phyloP scores from a whole-genome alignment of 805 yeast genomes.

The Myxozyma neglecta region DNA sequence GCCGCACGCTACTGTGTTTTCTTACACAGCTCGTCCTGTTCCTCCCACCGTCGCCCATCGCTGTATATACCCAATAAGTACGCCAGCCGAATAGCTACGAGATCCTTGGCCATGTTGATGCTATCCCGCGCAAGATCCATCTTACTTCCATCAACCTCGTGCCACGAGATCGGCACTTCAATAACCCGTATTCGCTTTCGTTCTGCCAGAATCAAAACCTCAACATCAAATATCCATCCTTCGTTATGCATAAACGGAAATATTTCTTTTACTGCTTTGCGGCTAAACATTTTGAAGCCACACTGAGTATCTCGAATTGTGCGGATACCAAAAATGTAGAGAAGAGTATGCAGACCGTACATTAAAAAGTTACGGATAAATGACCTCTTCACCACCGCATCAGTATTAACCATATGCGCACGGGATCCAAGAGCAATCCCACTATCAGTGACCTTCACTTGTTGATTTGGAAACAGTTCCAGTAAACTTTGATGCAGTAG shows the following conservation, averaged over 20 bases:
- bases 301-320: slow-evolving; percentile 92
- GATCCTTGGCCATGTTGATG: slow-evolving; percentile 88
- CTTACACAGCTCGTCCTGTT: background rate
- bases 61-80: slow-evolving; percentile 77
- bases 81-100: slow-evolving; percentile 86
- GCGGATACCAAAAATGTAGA: slow-evolving; percentile 85
- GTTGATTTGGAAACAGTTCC: background rate
- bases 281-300: slow-evolving; percentile 90
- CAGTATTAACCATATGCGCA: slow-evolving; percentile 94
- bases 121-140: slow-evolving; percentile 89
- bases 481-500: slow-evolving; percentile 43
- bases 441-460: slow-evolving; percentile 39
- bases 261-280: slow-evolving; percentile 59
- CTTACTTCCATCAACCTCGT: slow-evolving; percentile 93
- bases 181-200: slow-evolving; percentile 63
- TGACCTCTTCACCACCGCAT: slow-evolving; percentile 93
- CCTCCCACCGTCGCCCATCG: slow-evolving; percentile 17
- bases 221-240: slow-evolving; percentile 98
- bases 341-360: slow-evolving; percentile 87
- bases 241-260: slow-evolving; percentile 94
- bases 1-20: no score
- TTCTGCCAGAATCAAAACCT: slow-evolving; percentile 76
- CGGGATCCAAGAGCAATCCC: slow-evolving; percentile 87
- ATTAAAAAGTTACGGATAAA: slow-evolving; percentile 84
- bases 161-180: slow-evolving; percentile 93